Evolutionary conservation across 352 stramenopile genomes (phyloP), one percentile per base, ranked within the genome.

Genomic region (Globisporangium nunn): DNA sequence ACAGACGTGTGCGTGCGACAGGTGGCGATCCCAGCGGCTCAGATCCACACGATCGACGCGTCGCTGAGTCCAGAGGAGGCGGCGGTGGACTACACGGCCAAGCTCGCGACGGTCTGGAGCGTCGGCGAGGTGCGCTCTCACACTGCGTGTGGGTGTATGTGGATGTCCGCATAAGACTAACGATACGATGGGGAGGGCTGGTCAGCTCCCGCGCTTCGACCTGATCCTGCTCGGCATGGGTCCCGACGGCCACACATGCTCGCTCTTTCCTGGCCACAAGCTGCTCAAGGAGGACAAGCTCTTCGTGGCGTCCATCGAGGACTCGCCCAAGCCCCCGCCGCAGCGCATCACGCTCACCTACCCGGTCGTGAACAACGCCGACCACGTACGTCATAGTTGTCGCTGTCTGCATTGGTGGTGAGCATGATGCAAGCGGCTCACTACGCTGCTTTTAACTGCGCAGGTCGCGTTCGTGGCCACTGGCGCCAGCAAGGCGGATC

Each of bases 201-300:
- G 31, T 12, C 50, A 92, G 82, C 67, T 91, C 10, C 91, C 93
- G 41, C 77, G 78, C 60, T 96, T 99, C 50, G 96, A 99, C 68
- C 67, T 98, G 55, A 90, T 98, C 23, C 63, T 99, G 41, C 77
- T 99, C 3, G 97, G 97, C 40, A 98, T 99, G 81, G 97, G 97
- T 23, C 96, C 96, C 5, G 97, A 99, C 69, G 97, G 97, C 12
- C 97, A 99, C 80, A 99, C 96, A 17, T 98, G 94, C 70, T 98
- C 93, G 51, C 80, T 99, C 18, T 99, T 99, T 74, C 97, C 96
- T 0, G 84, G 80, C 35, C 96, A 99, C 70, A 61, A 72, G 46
- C 75, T 99, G 35, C 64, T 99, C n/a, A 54, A 88, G 62, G 80
- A 98, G 68, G 70, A 71, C 15, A 70, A 66, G 53, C 66, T 84